Evolutionary conservation across 768 basidiomycete genomes (phyloP), one percentile per base, ranked within the genome.

Genomic region (Saitozyma podzolica): DNA sequence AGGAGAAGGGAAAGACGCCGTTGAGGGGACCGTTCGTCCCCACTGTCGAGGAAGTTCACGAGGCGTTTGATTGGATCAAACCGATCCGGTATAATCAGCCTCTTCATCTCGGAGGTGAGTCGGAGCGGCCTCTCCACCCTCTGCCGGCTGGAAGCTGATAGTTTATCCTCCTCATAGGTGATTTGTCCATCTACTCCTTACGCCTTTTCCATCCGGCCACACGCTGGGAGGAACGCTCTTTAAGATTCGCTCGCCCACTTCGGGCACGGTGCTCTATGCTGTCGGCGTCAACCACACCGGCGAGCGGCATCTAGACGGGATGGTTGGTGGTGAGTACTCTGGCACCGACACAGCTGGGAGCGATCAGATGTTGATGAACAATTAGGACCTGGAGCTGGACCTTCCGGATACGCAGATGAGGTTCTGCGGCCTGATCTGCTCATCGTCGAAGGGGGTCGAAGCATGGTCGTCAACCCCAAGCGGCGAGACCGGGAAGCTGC

Each of bases 201-300:
- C 93, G 16, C 92, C 96, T 0, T 96, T 93, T 80, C 89, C 90
- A 71, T 89, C 92, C 11, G 96, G 95, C 0, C 94, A 97, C 78
- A 91, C 91, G 0, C 85, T 99, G 14, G 96, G 96, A 63, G 96
- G 95, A 50, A 92, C 94, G 6, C 90, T 99, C 66, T 98, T 93
- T 93, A 97, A 97, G 76, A 89, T 99, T 64, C 88, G 96, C n/a
- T 97, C 94, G 0, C 93, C 96, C 2, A 92, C 93, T 0, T 91
- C 91, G 10, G 95, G 94, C 3, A 97, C 96, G 3, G 89, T 98
- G 41, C 82, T 98, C 29, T 97, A 99, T 76, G 93, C 93, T 9
- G 91, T 97, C 16, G 86, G 92, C 68, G 84, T 97, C 82, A 98
- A 98, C 78, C 96, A 99, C 78, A 94, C 92, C 85, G 86, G 86